phyloP scores from a whole-genome alignment of 2,329 filamentous ascomycete genomes.

The Calonectria ilicicola region DNA sequence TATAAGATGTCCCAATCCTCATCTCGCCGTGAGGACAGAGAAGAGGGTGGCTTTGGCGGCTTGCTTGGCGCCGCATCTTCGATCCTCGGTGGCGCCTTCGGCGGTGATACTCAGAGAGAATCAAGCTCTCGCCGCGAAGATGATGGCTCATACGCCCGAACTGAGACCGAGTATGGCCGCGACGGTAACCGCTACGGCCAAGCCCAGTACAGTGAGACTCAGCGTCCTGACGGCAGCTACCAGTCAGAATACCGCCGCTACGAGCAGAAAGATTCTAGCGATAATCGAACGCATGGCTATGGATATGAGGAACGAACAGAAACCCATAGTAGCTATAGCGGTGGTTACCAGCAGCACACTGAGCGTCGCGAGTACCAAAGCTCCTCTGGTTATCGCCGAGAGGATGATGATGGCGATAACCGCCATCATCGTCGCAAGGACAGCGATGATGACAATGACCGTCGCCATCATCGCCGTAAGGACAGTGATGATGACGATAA shows the following conservation, averaged over 20 bases:
- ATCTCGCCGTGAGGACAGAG: conserved; percentile 55
- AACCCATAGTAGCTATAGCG: conserved; percentile 58
- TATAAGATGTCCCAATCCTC: conserved; percentile 51
- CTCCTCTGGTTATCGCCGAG: conserved; percentile 43
- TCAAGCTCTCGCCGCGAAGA: conserved; percentile 64
- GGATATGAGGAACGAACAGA: conserved; percentile 71
- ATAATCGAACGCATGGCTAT: conserved; percentile 58
- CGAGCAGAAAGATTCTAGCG: conserved; percentile 64
- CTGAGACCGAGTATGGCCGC: conserved; percentile 71
- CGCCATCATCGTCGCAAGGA: conserved; percentile 41
- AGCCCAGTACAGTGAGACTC: conserved; percentile 70
- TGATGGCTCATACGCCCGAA: conserved; percentile 72
- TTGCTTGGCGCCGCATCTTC: conserved; percentile 78
- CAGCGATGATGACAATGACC: conserved; percentile 39
- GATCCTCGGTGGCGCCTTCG: conserved; percentile 73
- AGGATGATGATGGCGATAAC: conserved; percentile 42
- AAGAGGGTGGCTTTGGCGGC: conserved; percentile 75
- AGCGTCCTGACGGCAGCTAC: conserved; percentile 67
- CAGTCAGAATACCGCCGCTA: conserved; percentile 72
- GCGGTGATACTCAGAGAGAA: conserved; percentile 66
- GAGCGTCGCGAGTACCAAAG: conserved; percentile 63
- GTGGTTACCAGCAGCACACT: conserved; percentile 69
- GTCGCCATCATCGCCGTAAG: conserved; percentile 4
- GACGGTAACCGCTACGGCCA: conserved; percentile 69
- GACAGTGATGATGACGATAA: conserved; percentile 19